Conservation (phyloP, 192 early-diverging fungal genomes). For the Backusella tuberculispora region DNA sequence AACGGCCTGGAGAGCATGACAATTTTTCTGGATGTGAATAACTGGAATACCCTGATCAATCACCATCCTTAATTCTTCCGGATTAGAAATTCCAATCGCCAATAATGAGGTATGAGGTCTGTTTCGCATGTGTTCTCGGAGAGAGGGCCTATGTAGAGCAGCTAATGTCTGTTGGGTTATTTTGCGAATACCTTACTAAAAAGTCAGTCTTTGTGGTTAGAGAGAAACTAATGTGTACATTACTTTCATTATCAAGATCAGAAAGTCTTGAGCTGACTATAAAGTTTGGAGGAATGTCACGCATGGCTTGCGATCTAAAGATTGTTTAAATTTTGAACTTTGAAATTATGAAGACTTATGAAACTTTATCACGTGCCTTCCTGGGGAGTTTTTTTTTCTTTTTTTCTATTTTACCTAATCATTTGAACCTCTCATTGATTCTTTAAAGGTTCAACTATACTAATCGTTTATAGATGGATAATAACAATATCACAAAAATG, state of each 20-base stretch:
- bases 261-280: conserved; percentile 4
- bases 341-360: neutral
- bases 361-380: neutral
- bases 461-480: too few relatives aligned
- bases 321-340: neutral
- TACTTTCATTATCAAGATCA: neutral
- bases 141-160: neutral
- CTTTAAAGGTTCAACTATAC: too few relatives aligned
- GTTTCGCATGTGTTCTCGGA: neutral
- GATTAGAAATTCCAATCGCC: conserved; percentile 34
- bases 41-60: conserved; percentile 19
- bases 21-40: conserved; percentile 29
- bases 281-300: neutral
- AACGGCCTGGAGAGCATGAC: conserved; percentile 19
- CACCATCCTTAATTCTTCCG: conserved; percentile 24
- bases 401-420: too few relatives aligned
- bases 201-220: neutral
- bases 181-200: neutral
- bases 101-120: conserved; percentile 13
- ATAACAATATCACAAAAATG: too few relatives aligned
- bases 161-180: neutral
- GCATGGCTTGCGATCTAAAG: conserved; percentile 5
- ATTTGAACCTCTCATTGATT: too few relatives aligned
- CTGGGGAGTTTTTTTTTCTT: too few relatives aligned
- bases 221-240: neutral